A percentile compares a stretch with the other conserved stretches of the same genome.
Conservation (phyloP, 2,329 filamentous ascomycete genomes). For the Claviceps sp. region DNA sequence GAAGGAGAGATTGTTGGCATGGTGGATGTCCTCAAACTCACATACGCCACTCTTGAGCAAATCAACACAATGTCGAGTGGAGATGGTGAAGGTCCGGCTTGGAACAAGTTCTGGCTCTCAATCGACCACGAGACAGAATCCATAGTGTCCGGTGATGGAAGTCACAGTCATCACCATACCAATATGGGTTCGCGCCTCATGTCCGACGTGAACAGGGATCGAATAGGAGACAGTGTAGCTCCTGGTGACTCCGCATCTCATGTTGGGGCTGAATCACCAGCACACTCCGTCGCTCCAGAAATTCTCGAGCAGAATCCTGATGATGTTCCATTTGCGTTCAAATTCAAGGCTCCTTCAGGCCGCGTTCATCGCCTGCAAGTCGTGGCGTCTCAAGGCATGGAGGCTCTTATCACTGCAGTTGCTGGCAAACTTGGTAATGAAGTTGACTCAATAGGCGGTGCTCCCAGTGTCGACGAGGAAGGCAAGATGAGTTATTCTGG, state of each 20-base stretch:
- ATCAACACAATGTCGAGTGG: slow-evolving; percentile 87
- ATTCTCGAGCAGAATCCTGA: slow-evolving; percentile 42
- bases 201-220: slow-evolving; percentile 62
- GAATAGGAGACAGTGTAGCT: slow-evolving; percentile 67
- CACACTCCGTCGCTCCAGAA: slow-evolving; percentile 47
- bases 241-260: slow-evolving; percentile 94
- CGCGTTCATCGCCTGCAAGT: slow-evolving; percentile 89
- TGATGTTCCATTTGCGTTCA: slow-evolving; percentile 85
- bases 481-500: slow-evolving; percentile 64
- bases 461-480: slow-evolving; percentile 66
- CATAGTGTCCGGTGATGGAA: slow-evolving; percentile 83
- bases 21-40: slow-evolving; percentile 97
- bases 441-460: slow-evolving; percentile 70
- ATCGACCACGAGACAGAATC: slow-evolving; percentile 92
- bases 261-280: slow-evolving; percentile 65
- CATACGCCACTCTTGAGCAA: slow-evolving; percentile 94
- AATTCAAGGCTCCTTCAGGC: slow-evolving; percentile 94
- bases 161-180: slow-evolving; percentile 52
- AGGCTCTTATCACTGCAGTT: slow-evolving; percentile 63
- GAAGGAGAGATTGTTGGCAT: slow-evolving; percentile 95
- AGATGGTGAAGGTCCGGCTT: slow-evolving; percentile 88
- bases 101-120: slow-evolving; percentile 99
- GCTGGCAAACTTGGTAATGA: slow-evolving; percentile 75
- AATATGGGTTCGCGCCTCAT: slow-evolving; percentile 59
- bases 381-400: slow-evolving; percentile 64